Conservation (phyloP, 495 filamentous ascomycete species). For the Penicilliopsis zonata region DNA sequence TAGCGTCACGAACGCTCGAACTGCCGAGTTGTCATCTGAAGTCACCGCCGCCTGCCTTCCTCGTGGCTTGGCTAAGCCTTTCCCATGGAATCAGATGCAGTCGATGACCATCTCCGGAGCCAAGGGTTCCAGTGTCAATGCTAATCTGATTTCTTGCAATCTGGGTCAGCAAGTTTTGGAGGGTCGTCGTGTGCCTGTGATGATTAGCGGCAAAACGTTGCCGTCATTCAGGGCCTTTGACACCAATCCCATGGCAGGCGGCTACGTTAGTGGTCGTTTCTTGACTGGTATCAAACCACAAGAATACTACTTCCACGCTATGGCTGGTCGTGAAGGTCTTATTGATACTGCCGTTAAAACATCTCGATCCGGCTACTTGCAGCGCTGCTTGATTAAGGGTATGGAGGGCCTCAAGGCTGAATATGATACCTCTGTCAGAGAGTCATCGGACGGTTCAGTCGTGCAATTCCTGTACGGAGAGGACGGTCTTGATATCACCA, state of each 20-base stretch:
- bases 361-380: constrained; percentile 88
- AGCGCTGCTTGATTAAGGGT: constrained; percentile 96
- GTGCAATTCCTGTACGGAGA: constrained; percentile 96
- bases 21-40: constrained; percentile 58
- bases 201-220: constrained; percentile 95
- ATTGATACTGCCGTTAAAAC: constrained; percentile 99
- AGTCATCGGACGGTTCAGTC: constrained; percentile 75
- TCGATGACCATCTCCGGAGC: constrained; percentile 95
- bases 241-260: constrained; percentile 78
- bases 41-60: constrained; percentile 75
- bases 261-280: constrained; percentile 92
- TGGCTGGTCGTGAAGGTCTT: constrained; percentile 96
- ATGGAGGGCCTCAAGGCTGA: constrained; percentile 91
- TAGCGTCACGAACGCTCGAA: constrained; percentile 65
- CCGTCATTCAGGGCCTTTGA: constrained; percentile 92
- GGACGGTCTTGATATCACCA: constrained; percentile 88
- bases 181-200: constrained; percentile 86
- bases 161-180: constrained; percentile 95
- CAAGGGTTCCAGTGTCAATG: constrained; percentile 87
- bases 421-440: constrained; percentile 88
- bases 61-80: constrained; percentile 70
- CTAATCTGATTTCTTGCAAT: constrained; percentile 94
- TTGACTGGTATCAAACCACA: constrained; percentile 96
- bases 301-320: constrained; percentile 99
- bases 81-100: constrained; percentile 98